phyloP scores from a whole-genome alignment of 2,329 filamentous ascomycete genomes.

The Apiospora malaysiana region DNA sequence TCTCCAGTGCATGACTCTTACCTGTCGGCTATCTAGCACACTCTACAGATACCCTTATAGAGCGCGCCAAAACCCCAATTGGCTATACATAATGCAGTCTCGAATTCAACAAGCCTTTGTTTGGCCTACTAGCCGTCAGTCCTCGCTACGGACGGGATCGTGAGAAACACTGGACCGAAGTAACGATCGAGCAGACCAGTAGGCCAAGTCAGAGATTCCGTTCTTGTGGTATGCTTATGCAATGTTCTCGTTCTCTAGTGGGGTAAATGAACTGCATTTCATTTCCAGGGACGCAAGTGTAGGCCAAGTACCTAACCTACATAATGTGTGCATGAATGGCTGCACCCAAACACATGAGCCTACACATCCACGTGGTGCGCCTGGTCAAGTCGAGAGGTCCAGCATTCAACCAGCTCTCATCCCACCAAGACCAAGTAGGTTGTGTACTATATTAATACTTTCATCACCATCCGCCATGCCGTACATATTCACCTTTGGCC shows the following conservation, averaged over 20 bases:
- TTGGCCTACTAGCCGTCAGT: background rate
- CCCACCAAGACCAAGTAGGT: background rate
- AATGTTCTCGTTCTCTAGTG: too few species aligned
- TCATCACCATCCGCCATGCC: background rate
- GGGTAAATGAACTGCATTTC: background rate
- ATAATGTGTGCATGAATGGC: background rate
- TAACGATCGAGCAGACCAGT: background rate
- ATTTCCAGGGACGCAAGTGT: background rate
- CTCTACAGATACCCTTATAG: slow-evolving; percentile 15
- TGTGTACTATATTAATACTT: background rate
- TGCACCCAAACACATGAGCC: background rate
- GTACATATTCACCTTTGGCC: background rate
- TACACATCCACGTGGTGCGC: background rate
- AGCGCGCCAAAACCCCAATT: slow-evolving; percentile 4
- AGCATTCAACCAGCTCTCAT: background rate
- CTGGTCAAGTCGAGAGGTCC: background rate
- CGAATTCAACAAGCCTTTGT: slow-evolving; percentile 9
- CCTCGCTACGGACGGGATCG: background rate
- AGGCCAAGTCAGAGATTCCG: background rate
- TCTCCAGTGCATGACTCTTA: background rate
- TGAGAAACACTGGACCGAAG: background rate
- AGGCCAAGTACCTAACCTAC: background rate
- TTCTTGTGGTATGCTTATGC: too few species aligned
- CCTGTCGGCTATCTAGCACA: slow-evolving; percentile 13
- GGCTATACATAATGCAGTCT: slow-evolving; percentile 9